Evolutionary conservation across 768 basidiomycete species (phyloP).

Genomic region (Mycena floridula): DNA sequence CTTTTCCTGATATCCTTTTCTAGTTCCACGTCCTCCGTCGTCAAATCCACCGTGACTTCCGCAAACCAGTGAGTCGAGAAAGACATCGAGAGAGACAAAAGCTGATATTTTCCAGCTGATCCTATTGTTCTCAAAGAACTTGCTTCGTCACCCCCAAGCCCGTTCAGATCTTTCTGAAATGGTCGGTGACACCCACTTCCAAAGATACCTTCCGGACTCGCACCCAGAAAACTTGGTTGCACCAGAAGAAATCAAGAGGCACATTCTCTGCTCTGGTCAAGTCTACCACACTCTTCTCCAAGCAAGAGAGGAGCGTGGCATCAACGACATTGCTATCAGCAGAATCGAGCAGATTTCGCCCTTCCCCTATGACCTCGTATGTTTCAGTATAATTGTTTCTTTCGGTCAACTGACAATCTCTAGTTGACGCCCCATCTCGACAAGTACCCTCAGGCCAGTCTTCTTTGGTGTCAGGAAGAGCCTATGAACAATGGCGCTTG

Average conservation of each 20-base stretch:
- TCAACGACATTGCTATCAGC: constrained; percentile 92
- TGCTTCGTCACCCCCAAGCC: constrained; percentile 91
- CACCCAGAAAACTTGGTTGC: constrained; percentile 65
- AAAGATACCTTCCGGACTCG: constrained; percentile 87
- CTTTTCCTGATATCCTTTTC: background rate
- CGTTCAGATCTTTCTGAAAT: constrained; percentile 86
- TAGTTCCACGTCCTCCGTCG: constrained; percentile 96
- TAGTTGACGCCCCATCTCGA: constrained; percentile 92
- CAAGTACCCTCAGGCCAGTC: constrained; percentile 90
- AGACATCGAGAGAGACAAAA: background rate
- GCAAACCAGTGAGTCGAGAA: constrained; percentile 77
- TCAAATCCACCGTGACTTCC: constrained; percentile 96
- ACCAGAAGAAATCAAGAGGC: constrained; percentile 84
- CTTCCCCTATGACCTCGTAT: constrained; percentile 91
- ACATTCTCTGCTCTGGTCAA: constrained; percentile 93
- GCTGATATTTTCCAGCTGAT: constrained; percentile 51
- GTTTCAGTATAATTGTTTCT: constrained; percentile 16
- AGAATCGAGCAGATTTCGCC: constrained; percentile 94
- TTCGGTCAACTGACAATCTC: constrained; percentile 5
- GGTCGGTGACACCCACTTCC: constrained; percentile 83
- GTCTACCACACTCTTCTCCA: constrained; percentile 87
- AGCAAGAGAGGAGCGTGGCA: constrained; percentile 86
- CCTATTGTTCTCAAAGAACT: constrained; percentile 94
- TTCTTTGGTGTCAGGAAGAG: constrained; percentile 96
- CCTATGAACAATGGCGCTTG: constrained; percentile 97